Base-by-base conservation (phyloP, 2,329 filamentous ascomycete genomes). In the Juglanconis oblonga region DNA sequence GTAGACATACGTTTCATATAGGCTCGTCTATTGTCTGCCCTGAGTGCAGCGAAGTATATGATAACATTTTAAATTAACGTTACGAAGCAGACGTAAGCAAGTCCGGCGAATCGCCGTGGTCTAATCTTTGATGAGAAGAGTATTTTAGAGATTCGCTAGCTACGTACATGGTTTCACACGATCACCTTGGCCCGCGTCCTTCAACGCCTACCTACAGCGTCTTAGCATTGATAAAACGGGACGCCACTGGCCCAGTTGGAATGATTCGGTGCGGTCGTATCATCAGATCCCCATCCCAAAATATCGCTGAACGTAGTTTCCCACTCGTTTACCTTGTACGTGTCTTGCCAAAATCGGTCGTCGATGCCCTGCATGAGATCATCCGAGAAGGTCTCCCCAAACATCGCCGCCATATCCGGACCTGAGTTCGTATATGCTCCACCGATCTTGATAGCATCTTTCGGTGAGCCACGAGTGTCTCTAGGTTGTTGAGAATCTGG, bases 291-390 rank as follows among this genome's bases (percentile, higher is more conserved):
- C 60, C 60, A 59, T n/a, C 60, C 60, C 5, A 62, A 53, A 17
- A 62, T 29, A 13, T 52, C 51, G 31, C 31, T 53, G 50, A 62
- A 57, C 17, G 49, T 56, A 32, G 42, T 50, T 32, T 62, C 57
- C 60, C 53, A 57, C 36, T 62, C 52, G n/a, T 50, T 52, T 2
- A 52, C 24, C 5, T 50, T 51, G 44, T 44, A 56, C 36, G 50
- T 44, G 13, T 62, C 60, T 53, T 60, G 53, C 57, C 53, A 51
- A 24, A 62, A 60, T 24, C 53, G 36, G 33, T 58, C 57, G 52
- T 60, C 60, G 4, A 55, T 36, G 29, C 38, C 52, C 36, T 59
- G 59, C n/a, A 38, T 36, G 42, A 55, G 8, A 4, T 52, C 56
- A 14, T n/a, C 55, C 11, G 56, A 33, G 8, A 40, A 14, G 9